A percentile compares a stretch with the other conserved stretches of the same genome.
Conservation (phyloP, 192 early-diverging fungal genomes). For the Pilaira anomala region DNA sequence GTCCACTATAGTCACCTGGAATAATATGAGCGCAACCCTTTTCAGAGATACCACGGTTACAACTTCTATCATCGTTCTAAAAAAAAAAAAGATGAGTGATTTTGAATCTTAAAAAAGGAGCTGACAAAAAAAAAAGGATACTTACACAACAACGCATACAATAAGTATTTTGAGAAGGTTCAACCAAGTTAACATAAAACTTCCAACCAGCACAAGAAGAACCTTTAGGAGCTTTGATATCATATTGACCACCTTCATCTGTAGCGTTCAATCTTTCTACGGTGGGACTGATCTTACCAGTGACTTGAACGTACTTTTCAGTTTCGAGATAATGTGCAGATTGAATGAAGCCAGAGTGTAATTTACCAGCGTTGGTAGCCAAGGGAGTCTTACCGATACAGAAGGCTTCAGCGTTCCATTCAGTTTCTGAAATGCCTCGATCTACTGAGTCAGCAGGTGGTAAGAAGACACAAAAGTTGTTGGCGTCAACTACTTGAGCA, state of each 20-base stretch:
- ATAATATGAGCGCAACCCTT: constrained; percentile 43
- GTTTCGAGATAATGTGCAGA: constrained; percentile 42
- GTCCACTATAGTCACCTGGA: constrained; percentile 46
- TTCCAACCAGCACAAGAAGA: constrained; percentile 43
- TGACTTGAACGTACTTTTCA: constrained; percentile 49
- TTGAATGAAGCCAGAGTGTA: constrained; percentile 46
- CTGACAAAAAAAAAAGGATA: neutral
- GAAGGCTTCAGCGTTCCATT: constrained; percentile 43
- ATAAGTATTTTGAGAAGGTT: constrained; percentile 44
- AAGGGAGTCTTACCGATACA: constrained; percentile 36
- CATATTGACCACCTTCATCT: constrained; percentile 53
- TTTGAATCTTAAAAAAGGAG: no score
- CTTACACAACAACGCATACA: constrained; percentile 53
- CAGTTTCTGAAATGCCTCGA: constrained; percentile 39
- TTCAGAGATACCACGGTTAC: constrained; percentile 42
- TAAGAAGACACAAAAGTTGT: constrained; percentile 41
- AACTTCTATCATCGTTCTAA: constrained; percentile 36
- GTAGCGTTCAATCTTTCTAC: constrained; percentile 26
- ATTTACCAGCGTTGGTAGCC: constrained; percentile 36
- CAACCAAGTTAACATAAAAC: constrained; percentile 53
- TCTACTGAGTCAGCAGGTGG: constrained; percentile 39
- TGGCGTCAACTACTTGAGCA: constrained; percentile 32
- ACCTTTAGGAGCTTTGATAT: constrained; percentile 40
- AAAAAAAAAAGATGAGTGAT: neutral
- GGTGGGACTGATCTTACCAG: constrained; percentile 43